Base-by-base conservation (phyloP, 108 stramenopile species). In the Nitzschia sp. region DNA sequence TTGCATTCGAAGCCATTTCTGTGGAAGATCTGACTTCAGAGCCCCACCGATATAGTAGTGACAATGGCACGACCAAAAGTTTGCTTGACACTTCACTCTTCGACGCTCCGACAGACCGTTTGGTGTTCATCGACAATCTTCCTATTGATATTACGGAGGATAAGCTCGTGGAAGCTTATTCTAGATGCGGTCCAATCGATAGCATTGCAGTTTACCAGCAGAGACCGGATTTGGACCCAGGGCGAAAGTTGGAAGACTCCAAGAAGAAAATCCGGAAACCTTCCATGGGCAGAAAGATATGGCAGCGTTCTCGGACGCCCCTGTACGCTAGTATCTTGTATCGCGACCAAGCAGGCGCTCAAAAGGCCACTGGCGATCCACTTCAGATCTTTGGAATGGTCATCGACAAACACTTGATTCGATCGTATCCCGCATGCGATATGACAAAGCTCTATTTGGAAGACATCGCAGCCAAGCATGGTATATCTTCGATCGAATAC, bases 331-430 rank as follows among this genome's bases (percentile, higher is more conserved):
- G 82, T 34, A 69, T 94, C 18, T 62, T 70, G 18, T 94, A 84
- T 59, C 51, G 71, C 24, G 81, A 85, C 46, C 64, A 61, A 13
- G 72, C 72, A 21, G 85, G 85, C 8, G 82, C 76, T 51, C 42
- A 57, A 31, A 65, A 67, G 31, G 90, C 90, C 15, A 70, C 77
- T 2, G 53, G 62, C 21, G 81, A 79, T 21, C 72, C 78, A 19
- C 71, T 94, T 26, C 77, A 84, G 23, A 79, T 91, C 28, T 94
- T 94, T 79, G 93, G 93, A 31, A 91, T 87, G 76, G 82, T 94
- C 45, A 70, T 90, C 32, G 68, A 85, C 31, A 67, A 71, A 25
- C 90, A 91, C 70, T 65, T 83, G 30, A 83, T 91, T 18, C 83
- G 85, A 46, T 83, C 79, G 25, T 73, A 84, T 46, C 77, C 68